Percentiles rank a stretch among this genome's conserved stretches.
phyloP scores from a whole-genome alignment of 2,329 filamentous ascomycete species.

The Exophiala oligosperma region DNA sequence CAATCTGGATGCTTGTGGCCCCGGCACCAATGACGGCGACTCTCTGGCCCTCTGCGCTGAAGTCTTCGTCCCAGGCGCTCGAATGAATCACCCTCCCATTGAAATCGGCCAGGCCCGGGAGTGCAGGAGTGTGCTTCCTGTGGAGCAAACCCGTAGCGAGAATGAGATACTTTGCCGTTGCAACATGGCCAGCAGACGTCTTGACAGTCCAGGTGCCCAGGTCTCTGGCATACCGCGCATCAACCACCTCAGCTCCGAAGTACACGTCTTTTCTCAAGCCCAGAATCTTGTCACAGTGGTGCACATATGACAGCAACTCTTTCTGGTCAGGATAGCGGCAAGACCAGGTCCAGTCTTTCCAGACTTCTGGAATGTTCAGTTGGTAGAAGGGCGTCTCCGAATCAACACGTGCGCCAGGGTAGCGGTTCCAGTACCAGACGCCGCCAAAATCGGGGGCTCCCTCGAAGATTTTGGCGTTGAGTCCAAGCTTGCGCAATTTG shows the following conservation, averaged over 20 bases:
- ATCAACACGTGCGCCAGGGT: slow-evolving; percentile 57
- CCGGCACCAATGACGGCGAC: slow-evolving; percentile 65
- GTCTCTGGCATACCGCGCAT: slow-evolving; percentile 36
- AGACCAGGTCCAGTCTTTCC: slow-evolving; percentile 48
- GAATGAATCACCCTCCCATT: slow-evolving; percentile 60
- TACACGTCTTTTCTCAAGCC: slow-evolving; percentile 39
- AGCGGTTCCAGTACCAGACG: slow-evolving; percentile 50
- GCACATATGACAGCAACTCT: slow-evolving; percentile 43
- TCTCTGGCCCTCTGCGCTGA: slow-evolving; percentile 58
- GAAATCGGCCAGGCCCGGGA: slow-evolving; percentile 63
- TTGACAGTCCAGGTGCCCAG: slow-evolving; percentile 38
- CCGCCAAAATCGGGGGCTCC: slow-evolving; percentile 46
- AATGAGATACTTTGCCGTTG: background rate
- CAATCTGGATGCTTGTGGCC: slow-evolving; percentile 63
- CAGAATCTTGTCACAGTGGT: slow-evolving; percentile 40
- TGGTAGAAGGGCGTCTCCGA: slow-evolving; percentile 55
- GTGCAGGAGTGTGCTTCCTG: slow-evolving; percentile 54
- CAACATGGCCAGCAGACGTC: slow-evolving; percentile 35
- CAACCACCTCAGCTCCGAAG: slow-evolving; percentile 34
- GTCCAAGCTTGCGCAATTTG: slow-evolving; percentile 51
- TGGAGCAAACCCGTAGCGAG: background rate
- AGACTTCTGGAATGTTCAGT: slow-evolving; percentile 51
- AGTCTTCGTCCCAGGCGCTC: slow-evolving; percentile 59
- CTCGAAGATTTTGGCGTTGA: slow-evolving; percentile 52
- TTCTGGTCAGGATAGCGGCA: slow-evolving; percentile 39